Percentiles rank a stretch among this genome's conserved stretches.
Evolutionary conservation across 2,329 filamentous ascomycete species (phyloP).

Genomic region (Aspergillus eucalypticola): DNA sequence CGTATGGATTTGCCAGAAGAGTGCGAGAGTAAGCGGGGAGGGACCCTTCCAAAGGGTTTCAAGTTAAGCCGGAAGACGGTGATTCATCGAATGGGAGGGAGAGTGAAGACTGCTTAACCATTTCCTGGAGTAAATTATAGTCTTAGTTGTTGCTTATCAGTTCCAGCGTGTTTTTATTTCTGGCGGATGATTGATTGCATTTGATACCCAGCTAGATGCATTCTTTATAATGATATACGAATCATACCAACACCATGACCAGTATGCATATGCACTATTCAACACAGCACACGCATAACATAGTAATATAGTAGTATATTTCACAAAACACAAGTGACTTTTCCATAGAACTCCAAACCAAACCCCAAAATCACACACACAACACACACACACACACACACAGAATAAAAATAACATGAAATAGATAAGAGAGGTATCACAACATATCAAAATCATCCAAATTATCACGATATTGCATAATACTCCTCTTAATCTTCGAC

Average conservation of each 20-base stretch:
- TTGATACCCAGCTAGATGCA: too few relatives aligned
- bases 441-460: conserved; percentile 93
- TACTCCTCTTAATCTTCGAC: conserved; percentile 95
- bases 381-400: too few relatives aligned
- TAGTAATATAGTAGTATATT: too few relatives aligned
- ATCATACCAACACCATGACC: too few relatives aligned
- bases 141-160: too few relatives aligned
- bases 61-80: conserved; percentile 19
- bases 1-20: conserved; percentile 46
- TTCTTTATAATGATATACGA: too few relatives aligned
- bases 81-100: conserved; percentile 3
- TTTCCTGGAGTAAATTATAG: too few relatives aligned
- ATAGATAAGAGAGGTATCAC: conserved; percentile 46
- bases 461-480: conserved; percentile 92
- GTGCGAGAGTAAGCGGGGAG: neutral
- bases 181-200: neutral
- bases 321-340: neutral
- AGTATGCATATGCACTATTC: too few relatives aligned
- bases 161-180: neutral
- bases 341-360: neutral
- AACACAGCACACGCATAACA: too few relatives aligned
- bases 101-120: neutral
- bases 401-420: neutral
- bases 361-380: too few relatives aligned
- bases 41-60: neutral